Evolutionary conservation across 2,329 filamentous ascomycete species (phyloP), one percentile per base, ranked within the genome.

Genomic region (Myriosclerotinia curreyana): DNA sequence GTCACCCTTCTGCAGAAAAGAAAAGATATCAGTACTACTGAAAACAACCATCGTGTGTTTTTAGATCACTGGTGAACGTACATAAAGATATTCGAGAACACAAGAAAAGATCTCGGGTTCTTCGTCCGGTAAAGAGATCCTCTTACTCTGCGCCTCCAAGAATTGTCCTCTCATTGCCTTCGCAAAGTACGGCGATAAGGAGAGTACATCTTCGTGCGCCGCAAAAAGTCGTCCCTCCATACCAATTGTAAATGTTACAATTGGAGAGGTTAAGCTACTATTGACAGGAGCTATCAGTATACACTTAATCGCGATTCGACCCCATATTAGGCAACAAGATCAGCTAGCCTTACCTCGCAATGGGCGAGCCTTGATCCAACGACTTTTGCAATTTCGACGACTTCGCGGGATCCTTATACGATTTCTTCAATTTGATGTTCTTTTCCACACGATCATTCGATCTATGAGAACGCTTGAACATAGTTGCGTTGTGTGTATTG

Each of bases 41-140:
- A 54, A 54, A 28, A 51, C 9, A 15, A 53, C 38, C 8, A 22
- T 22, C 7, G 49, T 50, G 22, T 8, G 14, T n/a, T 12, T 15
- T 25, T 34, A 64, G 14, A 28, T 40, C 15, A 58, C 28, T 7
- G 25, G 64, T 46, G 50, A 38, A 71, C 71, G 8, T 65, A 72
- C 71, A 88, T 97, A 97, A 71, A 97, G 86, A 77, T 93, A 97
- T 81, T 97, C 93, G 80, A 97, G 91, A 74, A 97, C 83, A 74
- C 90, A 93, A 76, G 92, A 96, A 79, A 97, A 91, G 77, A 96
- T 85, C 82, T 96, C 92, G 71, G 93, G 92, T 81, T 96, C 91
- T 83, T 90, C 89, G 74, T 85, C 81, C 69, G 81, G 82, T 74
- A 84, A 89, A 81, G 82, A 90, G 81, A 85, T 88, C 77, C 85